Base-by-base conservation (phyloP, 176 grass and related monocot species). In the Hsuehochloa calcarea region DNA sequence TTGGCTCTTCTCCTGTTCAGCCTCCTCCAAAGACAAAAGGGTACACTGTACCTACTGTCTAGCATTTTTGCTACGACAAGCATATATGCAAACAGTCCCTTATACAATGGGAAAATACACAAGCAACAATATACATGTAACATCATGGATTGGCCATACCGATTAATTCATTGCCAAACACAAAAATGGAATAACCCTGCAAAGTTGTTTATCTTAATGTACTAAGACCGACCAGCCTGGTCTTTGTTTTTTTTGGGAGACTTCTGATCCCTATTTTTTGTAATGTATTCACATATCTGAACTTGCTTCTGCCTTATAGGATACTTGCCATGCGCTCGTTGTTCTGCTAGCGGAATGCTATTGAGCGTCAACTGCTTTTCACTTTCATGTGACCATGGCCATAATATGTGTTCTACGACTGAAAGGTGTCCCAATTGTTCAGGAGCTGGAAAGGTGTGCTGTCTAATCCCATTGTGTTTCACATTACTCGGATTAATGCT, bases 321-420 rank as follows among this genome's bases (percentile, higher is more conserved):
- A 83, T 98, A 95, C 68, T 81, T 95, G 77, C 85, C 87, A 66
- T 98, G 96, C 61, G 96, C 93, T 68, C 89, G 89, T 39, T 95
- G 93, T 89, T 98, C 91, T 73, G 85, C 87, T 80, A 93, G 77
- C 16, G 88, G 91, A 56, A 68, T 88, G 62, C 68, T 80, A 34
- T 70, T 85, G 68, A 90, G 51, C 54, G 59, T 46, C 44, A 92
- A 87, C 50, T 40, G 22, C 2, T 89, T 87, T 89, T 83, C 91
- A 64, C 52, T 90, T 69, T 54, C 70, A 61, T 35, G 81, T 64
- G 80, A 67, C 43, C 25, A 44, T 51, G 78, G 61, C 27, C 51
- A 78, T 70, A 87, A 88, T 72, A 47, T 86, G 31, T 77, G 43
- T 81, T 78, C 87, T 54, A 85, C 89, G 8, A 89, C 63, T 80